These are phyloP conservation scores for Colletotrichum trifolii DNA, from an alignment of 2,329 filamentous ascomycete species.

Conservation along the genomic window DNA sequence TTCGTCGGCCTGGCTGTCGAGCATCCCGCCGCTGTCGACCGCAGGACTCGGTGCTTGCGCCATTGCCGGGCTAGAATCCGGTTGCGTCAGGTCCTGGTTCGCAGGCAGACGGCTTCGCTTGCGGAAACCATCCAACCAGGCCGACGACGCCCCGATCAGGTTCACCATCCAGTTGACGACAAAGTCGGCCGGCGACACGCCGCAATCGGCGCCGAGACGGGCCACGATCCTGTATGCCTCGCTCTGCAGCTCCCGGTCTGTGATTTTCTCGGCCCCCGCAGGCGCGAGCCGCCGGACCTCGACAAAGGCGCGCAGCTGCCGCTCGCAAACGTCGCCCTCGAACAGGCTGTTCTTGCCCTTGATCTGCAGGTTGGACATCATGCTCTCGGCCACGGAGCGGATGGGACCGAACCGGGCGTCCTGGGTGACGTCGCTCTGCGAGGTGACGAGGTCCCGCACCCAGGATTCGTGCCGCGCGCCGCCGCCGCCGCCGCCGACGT, in stretches of 20 bases:
- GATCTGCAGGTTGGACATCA: slow-evolving; percentile 41
- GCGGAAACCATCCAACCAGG: slow-evolving; percentile 22
- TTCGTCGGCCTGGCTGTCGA: too few species aligned
- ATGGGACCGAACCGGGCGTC: slow-evolving; percentile 41
- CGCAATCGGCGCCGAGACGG: slow-evolving; percentile 26
- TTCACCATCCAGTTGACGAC: slow-evolving; percentile 30
- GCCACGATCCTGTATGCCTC: slow-evolving; percentile 38
- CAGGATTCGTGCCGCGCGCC: slow-evolving; percentile 29
- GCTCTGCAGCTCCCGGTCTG: slow-evolving; percentile 34
- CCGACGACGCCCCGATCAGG: slow-evolving; percentile 25
- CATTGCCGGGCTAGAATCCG: too few species aligned
- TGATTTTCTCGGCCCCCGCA: neutral
- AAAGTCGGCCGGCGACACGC: slow-evolving; percentile 21
- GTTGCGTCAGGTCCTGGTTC: neutral
- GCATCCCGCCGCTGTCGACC: too few species aligned
- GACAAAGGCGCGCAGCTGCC: slow-evolving; percentile 27
- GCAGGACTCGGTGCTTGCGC: too few species aligned
- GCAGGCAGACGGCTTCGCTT: neutral
- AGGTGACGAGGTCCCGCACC: slow-evolving; percentile 42
- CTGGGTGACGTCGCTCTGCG: slow-evolving; percentile 20
- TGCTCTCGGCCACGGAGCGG: slow-evolving; percentile 38
- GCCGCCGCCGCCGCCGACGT: neutral
- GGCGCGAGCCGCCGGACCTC: slow-evolving; percentile 7
- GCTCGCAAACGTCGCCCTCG: slow-evolving; percentile 41
- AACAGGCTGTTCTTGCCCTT: slow-evolving; percentile 43